A percentile compares a stretch with the other conserved stretches of the same genome.
These are phyloP conservation scores for Colletotrichum camelliae DNA, from an alignment of 2,329 filamentous ascomycete genomes.

Conservation along the genomic window DNA sequence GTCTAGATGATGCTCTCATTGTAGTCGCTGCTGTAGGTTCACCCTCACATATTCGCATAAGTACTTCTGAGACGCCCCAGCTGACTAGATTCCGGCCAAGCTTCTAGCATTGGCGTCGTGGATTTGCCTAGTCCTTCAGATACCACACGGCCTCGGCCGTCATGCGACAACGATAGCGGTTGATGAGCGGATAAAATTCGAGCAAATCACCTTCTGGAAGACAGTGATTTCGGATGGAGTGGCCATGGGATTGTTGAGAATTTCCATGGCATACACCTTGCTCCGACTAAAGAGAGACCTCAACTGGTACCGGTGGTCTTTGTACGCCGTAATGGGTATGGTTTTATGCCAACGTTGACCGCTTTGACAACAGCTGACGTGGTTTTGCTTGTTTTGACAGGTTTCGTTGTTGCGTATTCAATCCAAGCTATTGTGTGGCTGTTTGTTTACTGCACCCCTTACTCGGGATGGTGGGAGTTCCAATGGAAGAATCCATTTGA, in stretches of 20 bases:
- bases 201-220: conserved; percentile 27
- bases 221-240: conserved; percentile 26
- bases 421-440: conserved; percentile 26
- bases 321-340: conserved; percentile 26
- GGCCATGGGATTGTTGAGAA: conserved; percentile 25
- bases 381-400: background rate
- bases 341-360: background rate
- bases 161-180: conserved; percentile 18
- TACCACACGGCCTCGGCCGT: conserved; percentile 26
- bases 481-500: conserved; percentile 28
- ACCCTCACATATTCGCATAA: background rate
- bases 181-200: conserved; percentile 22
- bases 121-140: conserved; percentile 27
- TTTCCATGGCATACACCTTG: conserved; percentile 26
- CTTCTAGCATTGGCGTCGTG: conserved; percentile 24
- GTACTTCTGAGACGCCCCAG: no score
- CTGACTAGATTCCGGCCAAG: background rate
- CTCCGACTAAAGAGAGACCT: conserved; percentile 25
- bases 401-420: conserved; percentile 24
- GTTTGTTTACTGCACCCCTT: conserved; percentile 28
- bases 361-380: background rate
- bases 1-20: conserved; percentile 32
- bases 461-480: conserved; percentile 29
- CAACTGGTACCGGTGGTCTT: conserved; percentile 26
- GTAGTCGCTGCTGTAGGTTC: conserved; percentile 24